Conservation (phyloP, 192 early-diverging fungal genomes). For the Borealophlyctis nickersoniae region DNA sequence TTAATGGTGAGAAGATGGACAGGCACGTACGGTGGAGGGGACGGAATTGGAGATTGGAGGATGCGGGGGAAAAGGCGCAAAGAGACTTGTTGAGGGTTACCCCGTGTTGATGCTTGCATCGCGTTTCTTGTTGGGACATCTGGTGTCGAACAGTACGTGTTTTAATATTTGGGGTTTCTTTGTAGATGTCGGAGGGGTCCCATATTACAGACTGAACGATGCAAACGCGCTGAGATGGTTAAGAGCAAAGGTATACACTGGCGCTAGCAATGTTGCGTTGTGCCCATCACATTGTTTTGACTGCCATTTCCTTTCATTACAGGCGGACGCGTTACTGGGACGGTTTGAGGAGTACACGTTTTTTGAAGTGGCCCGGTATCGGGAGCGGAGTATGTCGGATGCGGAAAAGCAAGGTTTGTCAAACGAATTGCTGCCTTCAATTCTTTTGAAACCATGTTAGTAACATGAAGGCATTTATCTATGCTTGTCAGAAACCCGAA, state of each 20-base stretch:
- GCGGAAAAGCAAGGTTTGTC: neutral
- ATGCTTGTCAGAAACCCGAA: constrained; percentile 12
- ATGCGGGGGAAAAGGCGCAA: too few species aligned
- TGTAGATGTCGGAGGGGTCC: neutral
- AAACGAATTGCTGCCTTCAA: too few species aligned
- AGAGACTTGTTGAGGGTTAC: too few species aligned
- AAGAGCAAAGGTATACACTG: constrained; percentile 24
- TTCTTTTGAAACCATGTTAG: neutral
- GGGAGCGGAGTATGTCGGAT: neutral
- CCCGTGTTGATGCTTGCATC: too few species aligned
- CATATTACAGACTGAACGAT: constrained; percentile 18
- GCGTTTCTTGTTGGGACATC: too few species aligned
- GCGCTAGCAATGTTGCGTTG: too few species aligned
- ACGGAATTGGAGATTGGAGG: too few species aligned
- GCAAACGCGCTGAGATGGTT: constrained; percentile 24
- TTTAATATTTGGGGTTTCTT: neutral
- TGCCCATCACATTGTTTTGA: too few species aligned
- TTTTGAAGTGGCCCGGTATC: constrained; percentile 4
- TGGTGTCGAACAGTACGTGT: too few species aligned
- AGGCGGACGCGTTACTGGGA: constrained; percentile 4
- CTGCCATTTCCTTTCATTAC: neutral
- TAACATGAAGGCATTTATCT: neutral
- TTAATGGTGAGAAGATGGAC: constrained; percentile 5
- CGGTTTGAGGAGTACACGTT: constrained; percentile 13
- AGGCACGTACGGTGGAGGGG: too few species aligned